Percentiles rank a stretch among this genome's conserved stretches.
Conservation (phyloP, 2,329 filamentous ascomycete species). For the Ceratocystis ficicola region DNA sequence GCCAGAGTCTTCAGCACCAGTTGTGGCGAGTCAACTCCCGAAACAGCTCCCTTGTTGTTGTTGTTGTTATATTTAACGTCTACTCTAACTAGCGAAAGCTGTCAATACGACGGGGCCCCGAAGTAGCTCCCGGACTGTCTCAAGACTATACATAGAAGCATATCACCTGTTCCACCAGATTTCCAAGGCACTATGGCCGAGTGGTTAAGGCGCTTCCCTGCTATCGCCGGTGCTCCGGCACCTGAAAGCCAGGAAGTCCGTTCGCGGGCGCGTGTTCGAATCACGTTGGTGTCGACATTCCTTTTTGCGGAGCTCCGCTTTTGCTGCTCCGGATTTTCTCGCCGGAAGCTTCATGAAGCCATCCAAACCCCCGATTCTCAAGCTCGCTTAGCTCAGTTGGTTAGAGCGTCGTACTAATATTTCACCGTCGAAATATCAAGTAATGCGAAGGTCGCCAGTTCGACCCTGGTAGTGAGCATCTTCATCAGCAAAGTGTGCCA, state of each 20-base stretch:
- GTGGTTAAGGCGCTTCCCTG: constrained; percentile 17
- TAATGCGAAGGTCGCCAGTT: constrained; percentile 14
- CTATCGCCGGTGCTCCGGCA: background rate
- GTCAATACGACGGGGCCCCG: too few relatives aligned
- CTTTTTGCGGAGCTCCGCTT: background rate
- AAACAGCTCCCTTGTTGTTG: too few relatives aligned
- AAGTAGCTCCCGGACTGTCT: too few relatives aligned
- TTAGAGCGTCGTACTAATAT: constrained; percentile 17
- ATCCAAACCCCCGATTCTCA: background rate
- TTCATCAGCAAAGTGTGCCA: too few relatives aligned
- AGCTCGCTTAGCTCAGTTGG: constrained; percentile 17
- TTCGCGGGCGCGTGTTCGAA: too few relatives aligned
- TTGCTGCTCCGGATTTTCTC: background rate
- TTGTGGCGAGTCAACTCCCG: background rate
- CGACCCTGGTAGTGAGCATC: constrained; percentile 13
- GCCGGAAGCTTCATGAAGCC: background rate
- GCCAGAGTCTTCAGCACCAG: background rate
- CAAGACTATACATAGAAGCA: too few relatives aligned
- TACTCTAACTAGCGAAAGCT: too few relatives aligned
- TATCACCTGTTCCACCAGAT: too few relatives aligned
- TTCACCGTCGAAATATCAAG: constrained; percentile 5
- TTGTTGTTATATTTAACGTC: too few relatives aligned
- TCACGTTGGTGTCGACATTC: constrained; percentile 2
- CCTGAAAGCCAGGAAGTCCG: background rate
- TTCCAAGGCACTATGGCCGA: constrained; percentile 12